Evolutionary conservation across 2,329 filamentous ascomycete species (phyloP), one percentile per base, ranked within the genome.

Genomic region (Corinectria fuckeliana): DNA sequence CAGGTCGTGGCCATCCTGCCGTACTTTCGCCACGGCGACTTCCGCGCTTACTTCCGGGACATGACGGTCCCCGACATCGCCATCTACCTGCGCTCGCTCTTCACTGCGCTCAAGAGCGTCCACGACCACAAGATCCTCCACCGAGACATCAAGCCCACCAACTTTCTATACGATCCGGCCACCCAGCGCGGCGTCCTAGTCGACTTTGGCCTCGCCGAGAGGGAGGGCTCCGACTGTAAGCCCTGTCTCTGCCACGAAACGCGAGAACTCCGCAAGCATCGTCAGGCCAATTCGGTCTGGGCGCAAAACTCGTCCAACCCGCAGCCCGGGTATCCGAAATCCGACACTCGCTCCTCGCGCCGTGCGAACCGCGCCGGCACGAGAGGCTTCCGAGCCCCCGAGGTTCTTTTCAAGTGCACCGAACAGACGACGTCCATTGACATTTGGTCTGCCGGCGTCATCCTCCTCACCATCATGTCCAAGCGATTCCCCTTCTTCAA

Each of bases 401-500:
- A 99, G 76, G 95, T 99, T 3, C 83, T 99, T 1, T 91, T 98
- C 77, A 99, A 99, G 76, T 99, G 95, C 78, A 97, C 93, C 0
- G 90, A 93, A 64, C 95, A 99, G 75, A 96, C 90, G 4, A 94
- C 91, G 41, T 90, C 94, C 68, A 95, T 99, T 67, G 95, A 99
- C 74, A 90, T 99, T 66, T 99, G 95, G 95, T 97, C 92, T 21
- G 93, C 90, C 0, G 95, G 95, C 39, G 93, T 99, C n/a, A 96
- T 99, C 55, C 84, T 99, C 2, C 82, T 99, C n/a, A 99, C 95
- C 1, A 90, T 99, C 63, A 82, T 99, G 13, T 94, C 91, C 38
- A 90, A 91, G 56, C 88, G 95, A 4, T 99, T 99, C 70, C 95
- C 95, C 1, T 99, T 99, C 78, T 99, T 99, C 83, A 97, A 99